These are phyloP conservation scores for Puccinia coronata DNA, from an alignment of 1,284 basidiomycete species.

Conservation along the genomic window DNA sequence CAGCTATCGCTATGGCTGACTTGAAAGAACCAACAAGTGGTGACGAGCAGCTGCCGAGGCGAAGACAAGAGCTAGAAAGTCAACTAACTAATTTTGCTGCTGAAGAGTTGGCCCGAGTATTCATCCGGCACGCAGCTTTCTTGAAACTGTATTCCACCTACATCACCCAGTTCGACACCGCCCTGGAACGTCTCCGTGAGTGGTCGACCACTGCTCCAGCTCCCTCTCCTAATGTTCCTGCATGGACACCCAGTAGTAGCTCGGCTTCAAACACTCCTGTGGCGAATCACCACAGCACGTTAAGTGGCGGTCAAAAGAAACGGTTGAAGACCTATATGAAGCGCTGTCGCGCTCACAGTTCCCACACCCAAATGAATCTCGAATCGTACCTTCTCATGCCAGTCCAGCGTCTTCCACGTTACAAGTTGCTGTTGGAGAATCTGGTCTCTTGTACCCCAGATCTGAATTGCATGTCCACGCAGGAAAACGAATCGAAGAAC, in stretches of 20 bases:
- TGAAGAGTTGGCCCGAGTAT: constrained; percentile 81
- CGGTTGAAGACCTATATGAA: constrained; percentile 55
- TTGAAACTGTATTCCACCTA: constrained; percentile 97
- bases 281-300: constrained; percentile 7
- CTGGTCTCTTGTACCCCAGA: constrained; percentile 52
- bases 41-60: not conserved
- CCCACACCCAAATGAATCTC: constrained; percentile 92
- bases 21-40: constrained; percentile 62
- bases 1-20: constrained; percentile 81
- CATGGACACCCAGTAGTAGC: constrained; percentile 52
- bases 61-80: constrained; percentile 36
- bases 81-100: constrained; percentile 63
- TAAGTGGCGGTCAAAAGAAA: constrained; percentile 51
- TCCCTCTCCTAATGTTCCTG: constrained; percentile 60
- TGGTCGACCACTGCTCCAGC: constrained; percentile 64
- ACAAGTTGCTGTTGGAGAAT: constrained; percentile 69
- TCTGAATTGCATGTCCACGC: not conserved
- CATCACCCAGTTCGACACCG: constrained; percentile 93
- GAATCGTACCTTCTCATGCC: constrained; percentile 93
- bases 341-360: constrained; percentile 63
- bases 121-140: constrained; percentile 87
- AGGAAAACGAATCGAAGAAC: constrained; percentile 13
- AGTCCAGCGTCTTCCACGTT: constrained; percentile 93
- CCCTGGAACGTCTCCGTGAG: constrained; percentile 76
- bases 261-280: constrained; percentile 49